Evolutionary conservation across 2,329 filamentous ascomycete genomes (phyloP), one percentile per base, ranked within the genome.

Genomic region (Fusarium chaquense): DNA sequence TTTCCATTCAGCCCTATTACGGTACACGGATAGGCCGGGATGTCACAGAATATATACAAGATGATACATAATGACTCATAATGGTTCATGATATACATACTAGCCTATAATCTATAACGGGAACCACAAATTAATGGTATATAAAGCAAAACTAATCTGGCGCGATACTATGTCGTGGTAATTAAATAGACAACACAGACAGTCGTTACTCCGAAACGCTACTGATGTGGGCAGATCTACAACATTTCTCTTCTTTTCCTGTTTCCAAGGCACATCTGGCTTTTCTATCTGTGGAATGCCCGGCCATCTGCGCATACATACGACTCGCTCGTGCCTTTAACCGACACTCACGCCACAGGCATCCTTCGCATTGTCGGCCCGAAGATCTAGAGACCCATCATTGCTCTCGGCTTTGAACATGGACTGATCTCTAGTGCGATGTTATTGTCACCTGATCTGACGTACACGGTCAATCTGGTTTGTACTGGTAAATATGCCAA

Each of bases 31-130:
- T 32, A 11, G 16, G 2, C 22, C n/a, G 35, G 35, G 6, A 5
- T 10, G 32, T 10, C 9, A 40, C 30, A 5, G 24, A 1, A 1
- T 3, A 6, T 13, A 59, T 16, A 22, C 24, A 59, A 0, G 0
- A n/a, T 65, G 60, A 59, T 30, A 12, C 15, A 43, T 1, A 36
- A 60, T 65, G 62, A 65, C 45, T 65, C 62, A 65, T 60, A 6
- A 32, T 22, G 36, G 36, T 22, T 40, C 36, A 40, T 8, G 5
- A 12, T 12, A 38, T 3, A 6, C 9, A 38, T 4, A 36, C 4
- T 2, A 10, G 6, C 6, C 6, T 38, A 3, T 3, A 11, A 12
- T n/a, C 1, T 4, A 6, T 12, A 5, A 5, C 5, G 11, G 18
- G 18, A 11, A 20, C n/a, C 2, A 20, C n/a, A 4, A 12, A 12